Base-by-base conservation (phyloP, 1,284 basidiomycete genomes). In the Bondarzewia mesenterica region DNA sequence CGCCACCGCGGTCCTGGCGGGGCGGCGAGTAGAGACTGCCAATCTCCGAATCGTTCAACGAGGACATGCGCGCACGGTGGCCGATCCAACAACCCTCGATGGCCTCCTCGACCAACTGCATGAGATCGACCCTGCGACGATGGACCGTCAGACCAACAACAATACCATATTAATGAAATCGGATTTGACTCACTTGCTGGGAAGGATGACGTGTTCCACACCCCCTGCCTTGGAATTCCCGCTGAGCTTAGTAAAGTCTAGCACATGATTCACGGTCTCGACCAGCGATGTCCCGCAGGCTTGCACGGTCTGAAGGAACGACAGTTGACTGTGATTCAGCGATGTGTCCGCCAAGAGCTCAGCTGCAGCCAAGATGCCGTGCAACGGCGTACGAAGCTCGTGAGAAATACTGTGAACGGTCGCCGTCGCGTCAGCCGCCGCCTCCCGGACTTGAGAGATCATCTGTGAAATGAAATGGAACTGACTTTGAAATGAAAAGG, bases 81-180 rank as follows among this genome's bases (percentile, higher is more conserved):
- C 94, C 93, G 42, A 97, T 89, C 89, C 89, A 96, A 57, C 90
- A 94, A 21, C 93, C 92, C 60, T 97, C 93, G 23, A 94, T 86
- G 1, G 93, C 93, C 60, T 95, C 91, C 67, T 96, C 93, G n/a
- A 96, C 80, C 8, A 98, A 75, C 60, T 88, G 83, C 67, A 91
- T 83, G 52, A 97, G 68, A 64, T 97, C 87, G 49, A 92, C 86
- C 52, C 88, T 90, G 16, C 20, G 12, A 21, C 7, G 52, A 4
- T 50, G 25, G 29, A 29, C 23, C 22, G 20, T 38, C 18, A 50
- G 42, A 38, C 42, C n/a, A 16, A 43, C 22, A 38, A 44, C 36
- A 10, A 12, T 39, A 2, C 5, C 22, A 12, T 6, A 39, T 10
- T 2, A 10, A 35, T 35, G 47, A n/a, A n/a, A n/a, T n/a, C n/a